Base-by-base conservation (phyloP, 371 early-diverging fungal genomes). In the Funneliformis caledonium region DNA sequence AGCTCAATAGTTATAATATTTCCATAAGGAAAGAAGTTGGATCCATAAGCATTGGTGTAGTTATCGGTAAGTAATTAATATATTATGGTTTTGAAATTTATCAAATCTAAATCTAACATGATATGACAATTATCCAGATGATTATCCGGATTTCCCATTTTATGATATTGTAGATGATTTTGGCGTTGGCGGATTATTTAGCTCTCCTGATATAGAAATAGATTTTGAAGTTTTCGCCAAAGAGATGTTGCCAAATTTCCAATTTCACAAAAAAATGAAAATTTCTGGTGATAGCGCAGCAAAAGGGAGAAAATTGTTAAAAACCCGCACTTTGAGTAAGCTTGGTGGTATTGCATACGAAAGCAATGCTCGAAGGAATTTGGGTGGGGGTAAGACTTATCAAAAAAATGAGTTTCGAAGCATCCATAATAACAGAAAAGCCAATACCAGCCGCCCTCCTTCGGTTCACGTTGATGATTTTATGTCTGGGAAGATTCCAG, bases 381-480 rank as follows among this genome's bases (percentile, higher is more conserved):
- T 81, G 6, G 81, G 81, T 42, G 81, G 81, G 0, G 81, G 81
- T n/a, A 81, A 81, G 64, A 81, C 81, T 12, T 81, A 81, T 26
- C 81, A 81, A 56, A 81, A 81, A 50, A 81, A 81, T 45, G 81
- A 81, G 52, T 81, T 81, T 76, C 77, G 81, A 37, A 81, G 81
- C 52, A 81, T 81, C n/a, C 81, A 81, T 70, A 81, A 81, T 67
- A 81, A 81, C 33, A 60, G 81, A 26, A 81, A 81, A 52, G 81
- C 81, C 4, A 81, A 81, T 64, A 81, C 81, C 26, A 81, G 81
- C 31, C 81, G 81, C 31, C 81, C 81, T 22, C 81, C 81, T 14
- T 81, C 81, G 47, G 81, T 81, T 47, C 81, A 81, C 45, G 81
- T 81, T 10, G 81, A 81, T 64, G 81, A 81, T 81, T 81, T 81